These are phyloP conservation scores for Bretschneidera sinensis DNA, from an alignment of 345 rosid species.

Conservation along the genomic window DNA sequence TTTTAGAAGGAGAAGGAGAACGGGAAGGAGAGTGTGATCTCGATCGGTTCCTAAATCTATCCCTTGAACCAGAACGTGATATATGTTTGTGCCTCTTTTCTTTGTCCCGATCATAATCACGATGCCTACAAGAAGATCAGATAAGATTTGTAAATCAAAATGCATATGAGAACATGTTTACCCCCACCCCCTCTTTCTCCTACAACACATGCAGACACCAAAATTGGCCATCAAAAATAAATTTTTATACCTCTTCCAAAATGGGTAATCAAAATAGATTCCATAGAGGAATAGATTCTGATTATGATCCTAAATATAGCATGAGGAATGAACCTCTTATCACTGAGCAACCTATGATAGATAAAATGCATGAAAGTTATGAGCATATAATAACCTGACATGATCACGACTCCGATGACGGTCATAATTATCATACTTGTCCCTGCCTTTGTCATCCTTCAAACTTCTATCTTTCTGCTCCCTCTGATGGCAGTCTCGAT, in stretches of 20 bases:
- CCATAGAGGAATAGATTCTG: background rate
- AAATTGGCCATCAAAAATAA: too few relatives aligned
- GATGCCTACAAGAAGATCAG: constrained; percentile 10
- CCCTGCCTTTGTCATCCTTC: constrained; percentile 17
- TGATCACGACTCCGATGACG: constrained; percentile 6
- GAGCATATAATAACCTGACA: constrained; percentile 16
- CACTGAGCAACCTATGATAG: background rate
- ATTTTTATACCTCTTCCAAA: background rate
- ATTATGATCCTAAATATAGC: background rate
- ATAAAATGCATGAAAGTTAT: background rate
- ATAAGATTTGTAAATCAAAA: too few relatives aligned
- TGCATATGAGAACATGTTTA: background rate
- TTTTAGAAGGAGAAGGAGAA: constrained; percentile 22
- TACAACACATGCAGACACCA: too few relatives aligned
- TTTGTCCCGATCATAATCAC: constrained; percentile 18
- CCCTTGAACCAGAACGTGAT: constrained; percentile 18
- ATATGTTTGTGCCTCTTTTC: constrained; percentile 17
- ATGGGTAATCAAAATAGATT: background rate
- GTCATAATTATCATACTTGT: constrained; percentile 12
- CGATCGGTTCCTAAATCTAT: constrained; percentile 17
- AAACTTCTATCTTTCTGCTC: constrained; percentile 14
- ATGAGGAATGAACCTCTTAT: background rate
- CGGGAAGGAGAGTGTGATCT: constrained; percentile 25
- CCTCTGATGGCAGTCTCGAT: constrained; percentile 7
- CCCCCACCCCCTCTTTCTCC: too few relatives aligned